phyloP scores from a whole-genome alignment of 2,329 filamentous ascomycete genomes.

The Neopestalotiopsis clavispora region DNA sequence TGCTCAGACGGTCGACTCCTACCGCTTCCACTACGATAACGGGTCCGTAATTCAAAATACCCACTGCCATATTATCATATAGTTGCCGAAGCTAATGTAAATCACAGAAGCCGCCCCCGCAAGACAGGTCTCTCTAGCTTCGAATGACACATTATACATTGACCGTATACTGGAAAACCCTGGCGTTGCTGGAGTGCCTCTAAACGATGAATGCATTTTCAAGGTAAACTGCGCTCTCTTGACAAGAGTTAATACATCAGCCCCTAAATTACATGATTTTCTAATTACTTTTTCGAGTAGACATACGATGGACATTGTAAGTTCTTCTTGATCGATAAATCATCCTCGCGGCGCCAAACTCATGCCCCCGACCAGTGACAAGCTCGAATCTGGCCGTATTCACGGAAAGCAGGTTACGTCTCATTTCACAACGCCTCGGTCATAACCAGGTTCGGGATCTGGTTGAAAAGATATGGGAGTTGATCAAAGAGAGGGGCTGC shows the following conservation, averaged over 20 bases:
- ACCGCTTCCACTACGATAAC: not conserved
- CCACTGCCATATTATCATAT: not conserved
- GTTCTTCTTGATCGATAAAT: not conserved
- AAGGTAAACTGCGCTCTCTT: not conserved
- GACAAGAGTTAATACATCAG: too few species aligned
- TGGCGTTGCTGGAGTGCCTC: conserved; percentile 3
- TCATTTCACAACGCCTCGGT: conserved; percentile 14
- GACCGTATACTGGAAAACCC: conserved; percentile 11
- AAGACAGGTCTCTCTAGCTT: not conserved
- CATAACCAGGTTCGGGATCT: conserved; percentile 13
- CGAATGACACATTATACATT: conserved; percentile 12
- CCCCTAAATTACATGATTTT: not conserved
- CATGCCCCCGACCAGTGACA: not conserved
- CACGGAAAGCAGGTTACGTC: conserved; percentile 13
- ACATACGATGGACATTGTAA: conserved; percentile 3
- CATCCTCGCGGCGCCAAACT: not conserved
- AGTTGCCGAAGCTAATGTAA: not conserved
- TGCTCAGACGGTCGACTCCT: conserved; percentile 12
- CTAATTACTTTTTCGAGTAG: not conserved
- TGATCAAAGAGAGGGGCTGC: not conserved
- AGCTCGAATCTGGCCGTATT: conserved; percentile 14
- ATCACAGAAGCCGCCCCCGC: not conserved
- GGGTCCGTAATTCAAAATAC: not conserved
- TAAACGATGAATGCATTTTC: conserved; percentile 13
- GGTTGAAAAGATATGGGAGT: conserved; percentile 9